These are phyloP conservation scores for Papilionanthe hybrid DNA, from an alignment of 116 monocot species.

Conservation along the genomic window DNA sequence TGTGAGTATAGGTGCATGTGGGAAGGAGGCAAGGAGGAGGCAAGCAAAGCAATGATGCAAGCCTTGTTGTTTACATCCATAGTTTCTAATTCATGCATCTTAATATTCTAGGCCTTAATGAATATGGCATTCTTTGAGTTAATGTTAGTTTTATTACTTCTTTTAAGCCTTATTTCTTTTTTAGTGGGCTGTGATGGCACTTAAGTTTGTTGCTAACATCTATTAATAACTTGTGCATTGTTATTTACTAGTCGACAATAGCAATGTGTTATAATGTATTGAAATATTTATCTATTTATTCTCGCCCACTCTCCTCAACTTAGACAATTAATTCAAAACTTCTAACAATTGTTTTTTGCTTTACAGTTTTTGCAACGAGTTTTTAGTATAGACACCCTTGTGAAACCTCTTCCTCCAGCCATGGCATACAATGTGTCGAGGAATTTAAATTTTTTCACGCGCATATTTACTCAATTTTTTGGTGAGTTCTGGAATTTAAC, in stretches of 20 bases:
- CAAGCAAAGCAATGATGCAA: not conserved
- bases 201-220: not conserved
- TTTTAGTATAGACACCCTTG: constrained; percentile 92
- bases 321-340: not conserved
- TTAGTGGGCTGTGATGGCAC: not conserved
- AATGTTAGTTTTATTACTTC: not conserved
- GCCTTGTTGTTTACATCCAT: not conserved
- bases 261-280: not conserved
- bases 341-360: constrained; percentile 4
- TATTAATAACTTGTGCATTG: not conserved
- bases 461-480: constrained; percentile 97
- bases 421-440: constrained; percentile 77
- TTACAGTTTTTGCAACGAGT: constrained; percentile 84
- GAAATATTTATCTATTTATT: not conserved
- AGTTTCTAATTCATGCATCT: not conserved
- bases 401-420: constrained; percentile 93
- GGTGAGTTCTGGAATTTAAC: constrained; percentile 43
- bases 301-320: not conserved
- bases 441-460: constrained; percentile 81
- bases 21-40: not conserved
- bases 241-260: not conserved
- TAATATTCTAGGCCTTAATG: not conserved
- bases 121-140: not conserved
- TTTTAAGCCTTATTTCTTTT: not conserved
- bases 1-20: not conserved